These are phyloP conservation scores for Neonectria punicea DNA, from an alignment of 2,329 filamentous ascomycete species.

Conservation along the genomic window DNA sequence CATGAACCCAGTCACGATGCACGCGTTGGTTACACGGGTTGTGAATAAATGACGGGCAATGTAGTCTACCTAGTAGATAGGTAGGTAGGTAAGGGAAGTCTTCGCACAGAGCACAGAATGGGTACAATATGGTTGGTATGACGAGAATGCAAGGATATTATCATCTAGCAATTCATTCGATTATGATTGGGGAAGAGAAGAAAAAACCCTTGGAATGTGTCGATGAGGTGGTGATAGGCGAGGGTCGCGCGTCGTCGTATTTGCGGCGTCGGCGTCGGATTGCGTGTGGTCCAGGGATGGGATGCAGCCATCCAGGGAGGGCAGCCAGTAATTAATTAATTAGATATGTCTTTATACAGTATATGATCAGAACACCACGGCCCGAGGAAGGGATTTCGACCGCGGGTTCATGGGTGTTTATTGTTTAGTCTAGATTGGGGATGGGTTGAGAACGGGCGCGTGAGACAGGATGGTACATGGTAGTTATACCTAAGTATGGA, in stretches of 20 bases:
- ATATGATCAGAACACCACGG: conserved; percentile 17
- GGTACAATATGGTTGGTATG: not conserved
- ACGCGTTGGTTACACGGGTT: not conserved
- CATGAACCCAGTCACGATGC: not conserved
- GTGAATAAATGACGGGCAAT: not conserved
- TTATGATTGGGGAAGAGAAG: not conserved
- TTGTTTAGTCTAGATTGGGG: too few species aligned
- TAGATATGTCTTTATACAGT: not conserved
- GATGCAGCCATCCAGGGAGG: conserved; percentile 8
- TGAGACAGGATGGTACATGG: not conserved
- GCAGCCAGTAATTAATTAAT: not conserved
- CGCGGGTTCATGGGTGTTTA: not conserved
- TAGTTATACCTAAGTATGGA: too few species aligned
- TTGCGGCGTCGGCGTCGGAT: conserved; percentile 15
- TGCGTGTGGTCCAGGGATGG: conserved; percentile 15
- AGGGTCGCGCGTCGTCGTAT: conserved; percentile 18
- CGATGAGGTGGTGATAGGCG: conserved; percentile 3
- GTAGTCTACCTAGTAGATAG: too few species aligned
- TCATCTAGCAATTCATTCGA: not conserved
- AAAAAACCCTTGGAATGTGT: conserved; percentile 10
- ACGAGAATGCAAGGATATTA: not conserved
- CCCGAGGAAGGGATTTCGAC: not conserved
- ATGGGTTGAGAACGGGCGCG: not conserved
- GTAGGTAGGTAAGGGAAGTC: not conserved
- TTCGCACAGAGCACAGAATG: not conserved